Evolutionary conservation across 2,329 filamentous ascomycete genomes (phyloP).

Genomic region (Myriosclerotinia curreyana): DNA sequence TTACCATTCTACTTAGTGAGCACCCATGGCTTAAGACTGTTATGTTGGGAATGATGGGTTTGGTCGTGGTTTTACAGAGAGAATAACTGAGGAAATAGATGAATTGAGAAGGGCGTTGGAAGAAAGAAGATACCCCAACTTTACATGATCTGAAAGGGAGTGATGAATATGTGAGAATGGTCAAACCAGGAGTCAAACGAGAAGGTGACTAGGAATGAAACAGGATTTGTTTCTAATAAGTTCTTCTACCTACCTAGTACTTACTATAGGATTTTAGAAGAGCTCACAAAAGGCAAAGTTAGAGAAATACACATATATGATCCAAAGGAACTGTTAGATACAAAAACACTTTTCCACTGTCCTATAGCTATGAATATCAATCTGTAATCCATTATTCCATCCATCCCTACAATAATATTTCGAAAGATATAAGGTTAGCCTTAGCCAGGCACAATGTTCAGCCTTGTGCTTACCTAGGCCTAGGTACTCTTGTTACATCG

Average conservation of each 20-base stretch:
- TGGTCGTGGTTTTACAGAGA: constrained; percentile 87
- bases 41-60: constrained; percentile 90
- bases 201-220: neutral
- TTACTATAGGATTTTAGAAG: neutral
- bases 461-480: constrained; percentile 7
- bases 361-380: no score
- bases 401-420: neutral
- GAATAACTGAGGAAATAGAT: constrained; percentile 53
- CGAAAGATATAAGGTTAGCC: neutral
- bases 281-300: neutral
- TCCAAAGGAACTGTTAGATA: neutral
- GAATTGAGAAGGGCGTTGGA: neutral
- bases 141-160: constrained; percentile 25
- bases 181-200: neutral
- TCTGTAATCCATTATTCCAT: no score
- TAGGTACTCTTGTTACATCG: neutral
- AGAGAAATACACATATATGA: neutral
- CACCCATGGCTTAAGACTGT: constrained; percentile 96
- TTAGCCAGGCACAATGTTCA: constrained; percentile 2
- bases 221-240: no score
- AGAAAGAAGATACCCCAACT: constrained; percentile 31
- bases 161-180: neutral
- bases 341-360: neutral
- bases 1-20: constrained; percentile 92
- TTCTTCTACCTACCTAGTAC: neutral